Base-by-base conservation (phyloP, 352 stramenopile genomes). In the Globisporangium nagaii region DNA sequence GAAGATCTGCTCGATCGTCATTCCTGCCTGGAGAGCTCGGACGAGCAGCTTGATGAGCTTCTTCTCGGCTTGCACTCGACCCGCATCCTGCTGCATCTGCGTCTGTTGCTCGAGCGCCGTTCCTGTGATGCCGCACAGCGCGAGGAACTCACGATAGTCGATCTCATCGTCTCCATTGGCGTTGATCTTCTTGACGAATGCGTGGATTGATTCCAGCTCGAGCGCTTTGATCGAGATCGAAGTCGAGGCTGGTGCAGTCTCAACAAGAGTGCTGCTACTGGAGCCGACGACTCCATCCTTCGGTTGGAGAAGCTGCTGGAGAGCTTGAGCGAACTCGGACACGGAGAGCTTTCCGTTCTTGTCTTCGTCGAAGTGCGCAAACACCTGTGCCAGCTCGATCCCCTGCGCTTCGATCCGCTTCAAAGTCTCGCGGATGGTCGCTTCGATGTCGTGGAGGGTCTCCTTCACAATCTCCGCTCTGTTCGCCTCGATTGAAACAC, bases 81-180 rank as follows among this genome's bases (percentile, higher is more conserved):
- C 34, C 1, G 62, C 63, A 13, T 68, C 60, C 2, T 56, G 52
- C 2, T 55, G 44, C 11, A 56, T 63, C 11, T 60, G 11, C 3
- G 25, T 42, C 9, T 55, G 43, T 45, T 67, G 36, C 13, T 63
- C 27, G 17, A 66, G 47, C 1, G 66, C 66, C 1, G 70, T 56
- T 15, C 30, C 34, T 0, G 64, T 59, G 28, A 86, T 58, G 3
- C 79, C 79, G 25, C 70, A 79, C 10, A 86, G 71, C 3, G 53
- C 34, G 15, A 92, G 68, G 20, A 93, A 88, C 56, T 92, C 84
- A 1, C 63, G 54, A 48, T 87, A 88, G 55, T 88, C 73, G 9
- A 93, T 79, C 11, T 70, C 68, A 25, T 67, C 59, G 55, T 87
- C 75, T 3, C 68, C 71, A 49, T 93, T 72, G 1, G 67, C 49